Evolutionary conservation across 148 eudicot genomes (phyloP).

Genomic region (Camellia lanceoleosa): DNA sequence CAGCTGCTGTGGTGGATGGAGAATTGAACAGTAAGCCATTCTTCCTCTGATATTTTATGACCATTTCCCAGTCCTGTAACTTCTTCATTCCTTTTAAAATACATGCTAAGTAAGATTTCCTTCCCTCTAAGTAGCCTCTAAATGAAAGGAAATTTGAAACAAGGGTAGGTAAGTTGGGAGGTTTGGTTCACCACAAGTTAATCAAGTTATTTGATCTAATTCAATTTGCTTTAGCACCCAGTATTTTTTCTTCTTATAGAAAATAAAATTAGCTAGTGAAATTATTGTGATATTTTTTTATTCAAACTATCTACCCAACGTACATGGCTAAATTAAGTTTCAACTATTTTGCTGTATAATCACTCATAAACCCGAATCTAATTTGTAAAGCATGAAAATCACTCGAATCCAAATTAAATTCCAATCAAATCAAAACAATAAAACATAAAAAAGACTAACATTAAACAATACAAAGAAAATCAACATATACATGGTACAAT

Average conservation of each 20-base stretch:
- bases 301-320: background rate
- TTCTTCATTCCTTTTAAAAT: slow-evolving; percentile 65
- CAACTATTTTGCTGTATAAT: too few relatives aligned
- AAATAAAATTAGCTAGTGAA: background rate
- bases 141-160: background rate
- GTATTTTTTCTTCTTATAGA: background rate
- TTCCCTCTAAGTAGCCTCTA: slow-evolving; percentile 38
- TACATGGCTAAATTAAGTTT: too few relatives aligned
- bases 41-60: slow-evolving; percentile 59
- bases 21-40: slow-evolving; percentile 43
- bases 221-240: background rate
- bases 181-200: background rate
- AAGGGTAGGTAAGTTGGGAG: background rate
- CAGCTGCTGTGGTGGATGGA: slow-evolving; percentile 25
- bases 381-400: too few relatives aligned
- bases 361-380: too few relatives aligned
- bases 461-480: too few relatives aligned
- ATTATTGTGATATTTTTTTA: background rate
- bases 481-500: too few relatives aligned
- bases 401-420: too few relatives aligned
- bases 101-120: slow-evolving; percentile 49
- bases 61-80: slow-evolving; percentile 55
- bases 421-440: too few relatives aligned
- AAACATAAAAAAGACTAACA: too few relatives aligned
- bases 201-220: background rate